phyloP scores from a whole-genome alignment of 1,284 basidiomycete species.

The Ceratobasidium sp. region DNA sequence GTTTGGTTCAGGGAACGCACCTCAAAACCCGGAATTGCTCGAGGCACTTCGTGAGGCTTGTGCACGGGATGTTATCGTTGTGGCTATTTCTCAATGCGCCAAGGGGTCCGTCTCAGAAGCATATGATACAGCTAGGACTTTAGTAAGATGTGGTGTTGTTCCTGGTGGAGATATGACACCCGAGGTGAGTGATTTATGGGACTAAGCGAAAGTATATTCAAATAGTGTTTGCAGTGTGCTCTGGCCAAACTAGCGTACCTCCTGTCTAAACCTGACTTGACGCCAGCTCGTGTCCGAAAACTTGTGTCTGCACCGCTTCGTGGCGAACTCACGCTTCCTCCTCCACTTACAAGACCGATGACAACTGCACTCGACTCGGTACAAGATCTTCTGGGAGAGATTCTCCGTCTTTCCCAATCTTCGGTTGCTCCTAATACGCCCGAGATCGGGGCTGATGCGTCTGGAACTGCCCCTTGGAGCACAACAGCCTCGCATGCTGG shows the following conservation, averaged over 20 bases:
- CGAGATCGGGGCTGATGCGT: neutral
- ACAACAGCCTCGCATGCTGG: slow-evolving; percentile 76
- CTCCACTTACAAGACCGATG: slow-evolving; percentile 52
- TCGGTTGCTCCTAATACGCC: slow-evolving; percentile 47
- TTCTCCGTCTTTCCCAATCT: slow-evolving; percentile 65
- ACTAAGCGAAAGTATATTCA: too few species aligned
- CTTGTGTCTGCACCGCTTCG: slow-evolving; percentile 83
- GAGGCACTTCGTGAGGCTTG: slow-evolving; percentile 78
- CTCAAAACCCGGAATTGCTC: slow-evolving; percentile 72
- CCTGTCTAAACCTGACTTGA: slow-evolving; percentile 82
- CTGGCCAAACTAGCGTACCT: slow-evolving; percentile 89
- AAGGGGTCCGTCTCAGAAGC: slow-evolving; percentile 81
- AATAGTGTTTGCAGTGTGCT: slow-evolving; percentile 66
- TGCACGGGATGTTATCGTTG: slow-evolving; percentile 82
- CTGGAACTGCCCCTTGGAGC: slow-evolving; percentile 71
- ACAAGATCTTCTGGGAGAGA: slow-evolving; percentile 68
- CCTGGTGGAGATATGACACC: slow-evolving; percentile 92
- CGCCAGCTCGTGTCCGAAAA: slow-evolving; percentile 69
- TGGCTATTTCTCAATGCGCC: slow-evolving; percentile 89
- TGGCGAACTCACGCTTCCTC: slow-evolving; percentile 78
- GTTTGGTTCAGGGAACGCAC: slow-evolving; percentile 88
- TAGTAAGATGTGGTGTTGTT: slow-evolving; percentile 76
- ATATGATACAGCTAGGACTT: slow-evolving; percentile 81
- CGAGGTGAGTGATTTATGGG: slow-evolving; percentile 66
- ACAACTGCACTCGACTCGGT: slow-evolving; percentile 64